Evolutionary conservation across 2,329 filamentous ascomycete genomes (phyloP).

Genomic region (Phialophora verrucosa): DNA sequence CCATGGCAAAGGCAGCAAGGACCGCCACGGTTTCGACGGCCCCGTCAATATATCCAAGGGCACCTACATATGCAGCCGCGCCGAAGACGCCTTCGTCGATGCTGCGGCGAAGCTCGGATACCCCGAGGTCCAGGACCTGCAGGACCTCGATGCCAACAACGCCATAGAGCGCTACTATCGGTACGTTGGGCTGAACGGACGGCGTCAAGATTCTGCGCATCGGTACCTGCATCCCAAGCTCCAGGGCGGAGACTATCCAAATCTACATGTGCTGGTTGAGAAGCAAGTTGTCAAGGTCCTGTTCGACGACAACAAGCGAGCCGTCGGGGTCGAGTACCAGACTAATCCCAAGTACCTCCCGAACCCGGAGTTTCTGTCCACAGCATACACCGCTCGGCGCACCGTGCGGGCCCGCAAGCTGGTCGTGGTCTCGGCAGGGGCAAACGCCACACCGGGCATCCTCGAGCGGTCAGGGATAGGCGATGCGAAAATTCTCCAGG

Average conservation of each 20-base stretch:
- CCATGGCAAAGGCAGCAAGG: conserved; percentile 53
- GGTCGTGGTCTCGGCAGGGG: conserved; percentile 65
- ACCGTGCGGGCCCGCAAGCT: conserved; percentile 58
- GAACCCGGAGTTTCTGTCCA: conserved; percentile 48
- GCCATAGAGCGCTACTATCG: conserved; percentile 53
- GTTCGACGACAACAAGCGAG: conserved; percentile 59
- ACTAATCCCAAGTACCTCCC: conserved; percentile 39
- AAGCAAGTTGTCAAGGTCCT: conserved; percentile 62
- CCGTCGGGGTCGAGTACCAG: conserved; percentile 65
- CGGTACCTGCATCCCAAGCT: conserved; percentile 61
- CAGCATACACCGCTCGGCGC: conserved; percentile 21
- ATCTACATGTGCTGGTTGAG: conserved; percentile 65
- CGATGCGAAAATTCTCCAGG: conserved; percentile 49
- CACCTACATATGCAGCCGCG: conserved; percentile 49
- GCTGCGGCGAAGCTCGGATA: conserved; percentile 57
- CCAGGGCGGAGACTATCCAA: conserved; percentile 57
- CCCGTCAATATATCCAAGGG: conserved; percentile 63
- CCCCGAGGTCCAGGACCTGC: conserved; percentile 59
- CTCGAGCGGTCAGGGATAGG: conserved; percentile 68
- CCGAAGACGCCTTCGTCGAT: conserved; percentile 58
- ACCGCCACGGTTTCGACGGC: conserved; percentile 60
- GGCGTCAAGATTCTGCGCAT: conserved; percentile 64
- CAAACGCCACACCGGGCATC: conserved; percentile 61
- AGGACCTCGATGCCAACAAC: conserved; percentile 47
- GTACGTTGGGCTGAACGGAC: conserved; percentile 59